Evolutionary conservation across 306 rosid species (phyloP).

Genomic region (Inga oerstediana): DNA sequence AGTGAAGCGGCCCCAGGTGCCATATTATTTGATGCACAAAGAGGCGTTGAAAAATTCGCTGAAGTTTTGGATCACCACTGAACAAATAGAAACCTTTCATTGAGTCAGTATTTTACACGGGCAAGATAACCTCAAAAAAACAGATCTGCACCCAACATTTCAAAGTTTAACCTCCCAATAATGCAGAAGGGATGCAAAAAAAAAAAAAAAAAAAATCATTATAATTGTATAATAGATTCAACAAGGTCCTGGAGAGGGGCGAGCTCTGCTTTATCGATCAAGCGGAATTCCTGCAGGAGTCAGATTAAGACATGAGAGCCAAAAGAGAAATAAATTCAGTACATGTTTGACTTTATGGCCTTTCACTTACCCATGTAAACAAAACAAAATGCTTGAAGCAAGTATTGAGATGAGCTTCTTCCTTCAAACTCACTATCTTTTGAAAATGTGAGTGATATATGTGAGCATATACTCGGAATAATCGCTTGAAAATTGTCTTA

Average conservation of each 20-base stretch:
- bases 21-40: constrained; percentile 24
- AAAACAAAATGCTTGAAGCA: constrained; percentile 95
- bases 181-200: background rate
- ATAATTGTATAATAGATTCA: constrained; percentile 65
- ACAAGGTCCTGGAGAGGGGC: constrained; percentile 83
- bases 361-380: constrained; percentile 73
- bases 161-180: constrained; percentile 31
- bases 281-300: constrained; percentile 66
- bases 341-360: background rate
- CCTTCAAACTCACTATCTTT: constrained; percentile 84
- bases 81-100: constrained; percentile 30
- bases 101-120: constrained; percentile 38
- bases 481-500: constrained; percentile 77
- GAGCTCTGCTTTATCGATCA: constrained; percentile 78
- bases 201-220: constrained; percentile 17
- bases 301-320: background rate
- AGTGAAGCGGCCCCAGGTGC: background rate
- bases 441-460: constrained; percentile 84
- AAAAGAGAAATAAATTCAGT: background rate
- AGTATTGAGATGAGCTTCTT: constrained; percentile 92
- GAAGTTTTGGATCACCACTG: constrained; percentile 9
- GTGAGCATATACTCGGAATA: constrained; percentile 92
- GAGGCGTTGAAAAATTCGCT: constrained; percentile 23
- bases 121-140: constrained; percentile 35
- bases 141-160: constrained; percentile 25